A percentile compares a stretch with the other conserved stretches of the same genome.
phyloP scores from a whole-genome alignment of 1,284 basidiomycete species.

The Rhodotorula sp. region DNA sequence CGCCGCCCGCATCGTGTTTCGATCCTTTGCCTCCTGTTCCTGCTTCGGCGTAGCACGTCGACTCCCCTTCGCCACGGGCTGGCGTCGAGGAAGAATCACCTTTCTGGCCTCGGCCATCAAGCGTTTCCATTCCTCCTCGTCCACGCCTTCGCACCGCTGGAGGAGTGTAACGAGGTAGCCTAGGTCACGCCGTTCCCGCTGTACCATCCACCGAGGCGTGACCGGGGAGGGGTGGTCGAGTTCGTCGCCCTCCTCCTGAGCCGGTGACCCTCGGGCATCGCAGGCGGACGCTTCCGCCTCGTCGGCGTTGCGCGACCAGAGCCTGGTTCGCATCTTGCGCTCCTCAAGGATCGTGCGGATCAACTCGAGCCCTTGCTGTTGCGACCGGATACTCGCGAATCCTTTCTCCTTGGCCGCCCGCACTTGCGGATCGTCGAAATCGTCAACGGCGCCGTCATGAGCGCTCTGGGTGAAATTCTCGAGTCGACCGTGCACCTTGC shows the following conservation, averaged over 20 bases:
- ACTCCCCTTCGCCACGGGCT: too few species aligned
- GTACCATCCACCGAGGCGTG: conserved; percentile 15
- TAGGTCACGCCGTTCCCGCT: conserved; percentile 27
- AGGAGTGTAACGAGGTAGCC: conserved; percentile 29
- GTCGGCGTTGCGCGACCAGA: conserved; percentile 11
- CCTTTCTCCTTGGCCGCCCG: neutral
- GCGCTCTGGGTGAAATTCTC: neutral
- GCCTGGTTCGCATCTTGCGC: conserved; percentile 20
- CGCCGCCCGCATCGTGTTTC: too few species aligned
- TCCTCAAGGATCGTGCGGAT: conserved; percentile 22
- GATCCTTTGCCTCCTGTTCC: neutral
- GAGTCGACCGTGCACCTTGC: conserved; percentile 6
- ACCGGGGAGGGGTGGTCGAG: neutral
- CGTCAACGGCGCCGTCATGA: neutral
- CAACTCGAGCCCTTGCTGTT: conserved; percentile 11
- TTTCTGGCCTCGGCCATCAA: conserved; percentile 5
- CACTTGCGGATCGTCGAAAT: neutral
- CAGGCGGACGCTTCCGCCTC: neutral
- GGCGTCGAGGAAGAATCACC: conserved; percentile 26
- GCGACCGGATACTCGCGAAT: neutral
- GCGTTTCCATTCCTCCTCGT: conserved; percentile 6
- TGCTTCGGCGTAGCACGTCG: neutral
- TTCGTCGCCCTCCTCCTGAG: neutral
- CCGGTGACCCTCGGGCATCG: neutral
- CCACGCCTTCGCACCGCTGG: conserved; percentile 10